Base-by-base conservation (phyloP, 2,329 filamentous ascomycete species). In the Colletotrichum agaves region DNA sequence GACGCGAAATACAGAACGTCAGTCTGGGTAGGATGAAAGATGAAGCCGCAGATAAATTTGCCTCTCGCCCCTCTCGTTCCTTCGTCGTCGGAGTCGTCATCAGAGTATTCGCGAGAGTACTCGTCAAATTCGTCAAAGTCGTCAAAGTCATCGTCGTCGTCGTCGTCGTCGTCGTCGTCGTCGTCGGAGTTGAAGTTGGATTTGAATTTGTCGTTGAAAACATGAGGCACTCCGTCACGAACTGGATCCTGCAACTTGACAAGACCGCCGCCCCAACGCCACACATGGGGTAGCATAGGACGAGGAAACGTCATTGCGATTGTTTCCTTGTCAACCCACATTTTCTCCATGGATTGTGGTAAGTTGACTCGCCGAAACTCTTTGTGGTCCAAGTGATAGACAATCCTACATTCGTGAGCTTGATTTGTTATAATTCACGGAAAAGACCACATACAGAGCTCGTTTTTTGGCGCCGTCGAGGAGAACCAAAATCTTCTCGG, bases 231-330 rank as follows among this genome's bases (percentile, higher is more conserved):
- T 19, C 10, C 19, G 17, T 46, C 8, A 7, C 12, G n/a, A 17
- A 27, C 10, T n/a, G 27, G 47, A 3, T 31, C n/a, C 12, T 31
- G 27, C 15, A 68, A 37, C 31, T 49, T 65, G 5, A 4, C 5
- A n/a, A 67, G 59, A 0, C 64, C 64, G n/a, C 4, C 4, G 4
- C 13, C 19, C 65, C 65, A 68, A 12, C 35, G 53, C 55, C 62
- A 68, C 4, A 68, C 4, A n/a, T 59, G 49, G 35, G 13, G 33
- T 11, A 4, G 8, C 5, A 10, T 11, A n/a, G n/a, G 37, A n/a
- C 6, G n/a, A 2, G 27, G 10, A 4, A 61, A 59, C 6, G 6
- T 33, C 2, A 68, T 8, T 12, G 35, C 49, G 2, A 65, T 31
- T 3, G 17, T 49, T 2, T 68, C 55, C 12, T 50, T 55, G 5